Evolutionary conservation across 2,329 filamentous ascomycete genomes (phyloP).

Genomic region (Aureobasidium musti): DNA sequence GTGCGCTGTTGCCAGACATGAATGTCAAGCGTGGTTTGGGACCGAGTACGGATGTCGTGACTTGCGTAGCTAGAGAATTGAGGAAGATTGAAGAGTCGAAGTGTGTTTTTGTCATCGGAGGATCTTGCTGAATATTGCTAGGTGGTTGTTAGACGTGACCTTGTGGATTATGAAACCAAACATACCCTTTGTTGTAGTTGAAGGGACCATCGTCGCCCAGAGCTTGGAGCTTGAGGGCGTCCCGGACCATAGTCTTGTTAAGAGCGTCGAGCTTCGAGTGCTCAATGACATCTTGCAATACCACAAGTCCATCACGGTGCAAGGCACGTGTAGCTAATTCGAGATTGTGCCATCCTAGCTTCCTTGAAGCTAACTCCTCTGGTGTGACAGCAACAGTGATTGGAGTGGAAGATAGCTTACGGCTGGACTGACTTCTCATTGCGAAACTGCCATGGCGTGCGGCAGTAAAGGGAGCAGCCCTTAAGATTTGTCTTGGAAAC

Average conservation of each 20-base stretch:
- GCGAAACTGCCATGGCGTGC: background rate
- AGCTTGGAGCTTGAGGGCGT: slow-evolving; percentile 56
- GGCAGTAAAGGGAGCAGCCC: background rate
- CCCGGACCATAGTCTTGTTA: slow-evolving; percentile 61
- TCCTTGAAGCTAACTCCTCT: background rate
- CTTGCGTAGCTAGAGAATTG: slow-evolving; percentile 59
- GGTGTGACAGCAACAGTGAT: background rate
- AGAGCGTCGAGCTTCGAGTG: slow-evolving; percentile 56
- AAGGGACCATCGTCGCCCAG: slow-evolving; percentile 58
- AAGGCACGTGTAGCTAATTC: slow-evolving; percentile 58
- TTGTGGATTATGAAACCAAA: background rate
- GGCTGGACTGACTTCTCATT: background rate
- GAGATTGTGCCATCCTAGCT: slow-evolving; percentile 54
- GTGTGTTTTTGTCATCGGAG: slow-evolving; percentile 54
- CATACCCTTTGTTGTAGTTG: slow-evolving; percentile 61
- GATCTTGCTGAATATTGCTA: slow-evolving; percentile 61
- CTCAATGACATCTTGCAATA: slow-evolving; percentile 57
- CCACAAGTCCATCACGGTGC: slow-evolving; percentile 58
- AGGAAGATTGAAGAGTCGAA: slow-evolving; percentile 57
- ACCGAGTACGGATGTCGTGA: slow-evolving; percentile 58
- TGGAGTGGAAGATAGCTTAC: slow-evolving; percentile 5
- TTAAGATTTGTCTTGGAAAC: background rate
- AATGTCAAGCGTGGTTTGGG: slow-evolving; percentile 60
- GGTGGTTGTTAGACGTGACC: background rate
- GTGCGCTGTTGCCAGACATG: slow-evolving; percentile 59